Base-by-base conservation (phyloP, 148 eudicot species). In the Heliamphora exappendiculata region DNA sequence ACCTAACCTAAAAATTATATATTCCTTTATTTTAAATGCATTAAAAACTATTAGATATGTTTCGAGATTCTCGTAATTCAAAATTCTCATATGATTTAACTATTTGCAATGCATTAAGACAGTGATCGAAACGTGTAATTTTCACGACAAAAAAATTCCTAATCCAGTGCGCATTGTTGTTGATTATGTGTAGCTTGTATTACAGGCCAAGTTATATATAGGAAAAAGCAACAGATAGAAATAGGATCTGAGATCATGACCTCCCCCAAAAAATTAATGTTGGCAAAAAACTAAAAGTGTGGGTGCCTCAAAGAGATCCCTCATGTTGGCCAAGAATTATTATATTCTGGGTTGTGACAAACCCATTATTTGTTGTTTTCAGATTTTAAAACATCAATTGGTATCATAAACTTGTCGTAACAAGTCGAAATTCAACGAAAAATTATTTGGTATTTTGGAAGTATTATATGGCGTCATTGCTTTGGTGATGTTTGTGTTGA, bases 261-360 rank as follows among this genome's bases (percentile, higher is more conserved):
- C n/a, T n/a, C n/a, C 3, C 29, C 22, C 33, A 16, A 11, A 8
- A 67, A 37, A 71, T 31, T 29, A 70, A 28, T 14, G 26, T 44
- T 68, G 53, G 33, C 9, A 3, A 45, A 29, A 49, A n/a, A n/a
- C n/a, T n/a, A 29, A 33, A 49, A 7, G 0, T 3, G 0, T 34
- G 31, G 42, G 50, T n/a, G 66, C n/a, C 66, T 59, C 60, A 41
- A 10, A 39, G 31, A 57, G 29, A 36, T 55, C 11, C 10, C 28
- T 45, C 31, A 26, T 22, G 66, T 19, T 74, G 76, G 76, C 76
- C 76, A 39, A 41, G 11, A 74, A 59, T 41, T 42, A n/a, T 41
- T 17, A 41, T 42, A 41, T 62, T 39, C 49, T 24, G 14, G 45
- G 31, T 54, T 45, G 75, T 6, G 45, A 53, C 63, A 72, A 53